Percentiles rank a stretch among this genome's conserved stretches.
Evolutionary conservation across 352 stramenopile species (phyloP).

Genomic region (Thalassiosira exigua): DNA sequence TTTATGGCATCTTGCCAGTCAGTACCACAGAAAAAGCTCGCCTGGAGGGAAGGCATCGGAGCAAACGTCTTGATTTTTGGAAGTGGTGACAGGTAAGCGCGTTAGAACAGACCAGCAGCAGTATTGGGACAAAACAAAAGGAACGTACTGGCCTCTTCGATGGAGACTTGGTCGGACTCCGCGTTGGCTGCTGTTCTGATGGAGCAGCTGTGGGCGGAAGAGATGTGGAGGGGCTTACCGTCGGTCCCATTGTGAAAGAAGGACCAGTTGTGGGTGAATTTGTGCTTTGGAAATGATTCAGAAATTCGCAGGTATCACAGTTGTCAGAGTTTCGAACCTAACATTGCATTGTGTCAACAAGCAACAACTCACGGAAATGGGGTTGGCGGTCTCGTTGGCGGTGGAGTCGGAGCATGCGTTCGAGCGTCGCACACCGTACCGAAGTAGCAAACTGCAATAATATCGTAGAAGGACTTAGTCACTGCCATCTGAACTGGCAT

Average conservation of each 20-base stretch:
- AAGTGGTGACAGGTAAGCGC: too few species aligned
- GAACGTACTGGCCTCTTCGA: slow-evolving; percentile 39
- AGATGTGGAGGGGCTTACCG: slow-evolving; percentile 11
- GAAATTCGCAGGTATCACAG: too few species aligned
- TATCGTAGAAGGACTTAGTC: too few species aligned
- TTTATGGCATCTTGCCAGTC: slow-evolving; percentile 60
- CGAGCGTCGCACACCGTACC: slow-evolving; percentile 48
- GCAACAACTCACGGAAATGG: slow-evolving; percentile 35
- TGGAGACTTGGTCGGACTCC: slow-evolving; percentile 42
- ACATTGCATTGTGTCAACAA: too few species aligned
- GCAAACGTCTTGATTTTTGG: slow-evolving; percentile 41
- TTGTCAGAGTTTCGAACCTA: too few species aligned
- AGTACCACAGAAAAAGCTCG: slow-evolving; percentile 50
- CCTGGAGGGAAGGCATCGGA: slow-evolving; percentile 37
- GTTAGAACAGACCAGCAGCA: too few species aligned
- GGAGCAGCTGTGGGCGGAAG: slow-evolving; percentile 32
- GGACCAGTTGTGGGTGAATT: too few species aligned
- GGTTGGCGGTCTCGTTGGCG: slow-evolving; percentile 40
- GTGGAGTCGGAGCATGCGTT: slow-evolving; percentile 51
- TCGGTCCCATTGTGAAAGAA: too few species aligned
- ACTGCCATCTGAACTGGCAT: too few species aligned
- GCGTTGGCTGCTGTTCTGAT: slow-evolving; percentile 35
- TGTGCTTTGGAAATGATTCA: too few species aligned
- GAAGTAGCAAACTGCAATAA: slow-evolving; percentile 68
- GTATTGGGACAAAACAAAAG: slow-evolving; percentile 11